Evolutionary conservation across 108 stramenopile genomes (phyloP).

Genomic region (Bacterosira constricta): DNA sequence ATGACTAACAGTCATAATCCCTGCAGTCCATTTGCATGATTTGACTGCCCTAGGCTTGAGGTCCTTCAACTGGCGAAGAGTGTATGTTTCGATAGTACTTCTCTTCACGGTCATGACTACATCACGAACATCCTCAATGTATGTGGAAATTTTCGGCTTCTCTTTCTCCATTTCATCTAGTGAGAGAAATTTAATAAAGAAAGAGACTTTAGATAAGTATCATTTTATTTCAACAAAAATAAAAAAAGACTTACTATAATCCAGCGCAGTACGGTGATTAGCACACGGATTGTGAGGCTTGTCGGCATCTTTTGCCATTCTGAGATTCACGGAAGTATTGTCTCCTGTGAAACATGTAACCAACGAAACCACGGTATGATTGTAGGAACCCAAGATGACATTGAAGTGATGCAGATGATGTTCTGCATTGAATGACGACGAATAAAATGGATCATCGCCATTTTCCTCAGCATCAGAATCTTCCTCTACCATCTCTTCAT

Average conservation of each 20-base stretch:
- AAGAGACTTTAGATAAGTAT: no score
- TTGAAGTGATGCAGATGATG: neutral
- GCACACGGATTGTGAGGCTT: neutral
- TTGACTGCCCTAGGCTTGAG: neutral
- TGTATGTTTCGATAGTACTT: neutral
- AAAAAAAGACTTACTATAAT: neutral
- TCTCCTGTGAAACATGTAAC: neutral
- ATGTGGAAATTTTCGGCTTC: no score
- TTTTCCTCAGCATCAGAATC: neutral
- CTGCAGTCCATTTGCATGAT: neutral
- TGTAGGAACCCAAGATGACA: neutral
- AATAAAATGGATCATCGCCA: neutral
- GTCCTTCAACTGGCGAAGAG: neutral
- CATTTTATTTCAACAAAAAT: neutral
- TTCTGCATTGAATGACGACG: slow-evolving; percentile 1
- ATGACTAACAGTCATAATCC: neutral
- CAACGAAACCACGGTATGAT: neutral
- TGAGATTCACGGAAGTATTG: neutral
- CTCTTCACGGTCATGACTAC: neutral
- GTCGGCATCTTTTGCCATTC: neutral
- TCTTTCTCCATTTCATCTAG: no score
- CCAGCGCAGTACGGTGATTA: neutral
- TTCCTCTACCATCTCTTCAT: neutral
- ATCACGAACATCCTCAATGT: no score
- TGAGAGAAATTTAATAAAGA: no score